Evolutionary conservation across 1,139 yeast species (phyloP).

Genomic region (Protomyces macrosporus): DNA sequence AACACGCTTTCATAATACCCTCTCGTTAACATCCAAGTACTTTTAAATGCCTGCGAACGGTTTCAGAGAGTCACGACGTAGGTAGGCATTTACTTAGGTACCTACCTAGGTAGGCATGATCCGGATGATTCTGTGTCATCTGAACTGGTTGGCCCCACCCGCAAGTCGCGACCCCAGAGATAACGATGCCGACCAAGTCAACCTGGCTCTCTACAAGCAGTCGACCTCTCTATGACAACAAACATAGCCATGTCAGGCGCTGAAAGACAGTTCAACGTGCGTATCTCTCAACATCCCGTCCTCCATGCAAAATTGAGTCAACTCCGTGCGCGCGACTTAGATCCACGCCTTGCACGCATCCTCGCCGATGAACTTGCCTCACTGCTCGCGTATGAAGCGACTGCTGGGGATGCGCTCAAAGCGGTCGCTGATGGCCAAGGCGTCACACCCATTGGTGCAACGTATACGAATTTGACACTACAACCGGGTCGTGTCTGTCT

Average conservation of each 20-base stretch:
- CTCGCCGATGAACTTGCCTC: conserved; percentile 36
- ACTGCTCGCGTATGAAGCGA: conserved; percentile 38
- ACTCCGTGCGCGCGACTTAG: conserved; percentile 34
- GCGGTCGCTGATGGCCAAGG: conserved; percentile 12
- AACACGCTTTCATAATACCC: no score
- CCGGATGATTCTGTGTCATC: no score
- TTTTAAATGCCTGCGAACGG: no score
- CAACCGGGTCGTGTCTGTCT: conserved; percentile 35
- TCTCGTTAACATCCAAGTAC: no score
- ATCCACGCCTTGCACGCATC: conserved; percentile 33
- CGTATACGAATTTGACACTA: conserved; percentile 29
- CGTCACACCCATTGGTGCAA: conserved; percentile 34
- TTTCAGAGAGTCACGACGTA: no score
- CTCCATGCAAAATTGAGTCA: conserved; percentile 36
- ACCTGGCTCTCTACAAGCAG: background rate
- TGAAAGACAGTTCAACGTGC: conserved; percentile 30
- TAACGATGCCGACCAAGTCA: background rate
- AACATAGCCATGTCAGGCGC: background rate
- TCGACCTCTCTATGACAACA: background rate
- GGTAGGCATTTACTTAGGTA: no score
- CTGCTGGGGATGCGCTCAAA: conserved; percentile 3
- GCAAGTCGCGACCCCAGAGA: no score
- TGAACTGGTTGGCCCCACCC: no score
- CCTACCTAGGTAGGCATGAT: no score
- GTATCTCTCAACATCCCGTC: conserved; percentile 36